Conservation (phyloP, 495 filamentous ascomycete genomes). For the Penicillium riverlandense region DNA sequence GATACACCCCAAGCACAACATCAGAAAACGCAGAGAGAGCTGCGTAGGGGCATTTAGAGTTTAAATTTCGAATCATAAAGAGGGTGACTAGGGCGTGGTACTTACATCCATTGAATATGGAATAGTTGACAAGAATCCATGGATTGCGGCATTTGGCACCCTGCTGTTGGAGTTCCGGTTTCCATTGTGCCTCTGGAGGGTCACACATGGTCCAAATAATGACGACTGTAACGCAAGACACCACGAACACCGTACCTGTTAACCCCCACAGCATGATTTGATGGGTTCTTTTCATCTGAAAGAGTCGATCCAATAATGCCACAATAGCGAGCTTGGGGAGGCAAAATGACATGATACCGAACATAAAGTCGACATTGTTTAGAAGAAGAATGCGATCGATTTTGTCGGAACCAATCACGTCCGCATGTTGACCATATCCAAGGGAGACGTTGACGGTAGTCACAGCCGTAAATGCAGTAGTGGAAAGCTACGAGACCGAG, state of each 20-base stretch:
- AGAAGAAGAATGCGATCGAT: slow-evolving; percentile 16
- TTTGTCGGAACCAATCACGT: not conserved
- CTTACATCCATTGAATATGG: slow-evolving; percentile 24
- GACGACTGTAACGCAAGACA: slow-evolving; percentile 14
- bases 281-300: slow-evolving; percentile 25
- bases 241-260: slow-evolving; percentile 8
- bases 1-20: slow-evolving; percentile 43
- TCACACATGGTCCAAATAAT: slow-evolving; percentile 35
- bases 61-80: not conserved
- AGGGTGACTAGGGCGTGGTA: not conserved
- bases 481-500: too few relatives aligned
- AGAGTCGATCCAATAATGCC: slow-evolving; percentile 24
- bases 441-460: slow-evolving; percentile 12
- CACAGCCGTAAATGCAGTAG: too few relatives aligned
- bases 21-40: slow-evolving; percentile 33
- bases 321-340: slow-evolving; percentile 38
- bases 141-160: slow-evolving; percentile 26
- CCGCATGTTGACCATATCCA: slow-evolving; percentile 17
- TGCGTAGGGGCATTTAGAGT: not conserved
- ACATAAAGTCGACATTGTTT: slow-evolving; percentile 27
- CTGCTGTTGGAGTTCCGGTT: slow-evolving; percentile 16
- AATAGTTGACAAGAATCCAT: slow-evolving; percentile 27
- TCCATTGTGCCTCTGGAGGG: slow-evolving; percentile 34
- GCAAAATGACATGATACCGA: slow-evolving; percentile 33
- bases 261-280: slow-evolving; percentile 25